Conservation (phyloP, 805 yeast genomes). For the Hanseniaspora lindneri region DNA sequence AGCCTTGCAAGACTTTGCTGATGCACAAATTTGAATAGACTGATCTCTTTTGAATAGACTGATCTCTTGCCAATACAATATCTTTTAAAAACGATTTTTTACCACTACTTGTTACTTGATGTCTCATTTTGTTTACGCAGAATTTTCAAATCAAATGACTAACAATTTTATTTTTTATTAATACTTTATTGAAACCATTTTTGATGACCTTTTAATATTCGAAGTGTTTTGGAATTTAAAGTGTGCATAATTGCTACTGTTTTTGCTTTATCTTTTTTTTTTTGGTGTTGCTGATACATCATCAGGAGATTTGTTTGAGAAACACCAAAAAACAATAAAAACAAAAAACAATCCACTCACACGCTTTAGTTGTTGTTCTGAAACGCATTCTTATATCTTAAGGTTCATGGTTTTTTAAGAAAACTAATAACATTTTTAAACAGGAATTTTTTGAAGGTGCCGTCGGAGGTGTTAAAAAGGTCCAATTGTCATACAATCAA, state of each 20-base stretch:
- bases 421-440: conserved; percentile 17
- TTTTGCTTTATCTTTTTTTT: neutral
- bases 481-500: conserved; percentile 67
- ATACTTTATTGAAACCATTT: neutral
- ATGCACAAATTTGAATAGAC: too few relatives aligned
- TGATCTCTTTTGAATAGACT: too few relatives aligned
- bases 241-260: too few relatives aligned
- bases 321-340: neutral
- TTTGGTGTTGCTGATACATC: neutral
- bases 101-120: too few relatives aligned
- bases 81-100: too few relatives aligned
- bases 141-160: neutral
- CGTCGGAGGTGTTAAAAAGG: conserved; percentile 71
- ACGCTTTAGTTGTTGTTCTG: neutral
- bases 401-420: too few relatives aligned
- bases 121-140: too few relatives aligned
- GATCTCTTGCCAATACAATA: neutral
- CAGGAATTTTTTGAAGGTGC: conserved; percentile 83
- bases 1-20: too few relatives aligned
- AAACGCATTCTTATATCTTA: neutral
- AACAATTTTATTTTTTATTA: neutral
- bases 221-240: too few relatives aligned
- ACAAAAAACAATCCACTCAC: neutral
- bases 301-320: neutral
- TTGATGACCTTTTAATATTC: too few relatives aligned